Conservation (phyloP, 306 rosid species). For the Delonix regia region DNA sequence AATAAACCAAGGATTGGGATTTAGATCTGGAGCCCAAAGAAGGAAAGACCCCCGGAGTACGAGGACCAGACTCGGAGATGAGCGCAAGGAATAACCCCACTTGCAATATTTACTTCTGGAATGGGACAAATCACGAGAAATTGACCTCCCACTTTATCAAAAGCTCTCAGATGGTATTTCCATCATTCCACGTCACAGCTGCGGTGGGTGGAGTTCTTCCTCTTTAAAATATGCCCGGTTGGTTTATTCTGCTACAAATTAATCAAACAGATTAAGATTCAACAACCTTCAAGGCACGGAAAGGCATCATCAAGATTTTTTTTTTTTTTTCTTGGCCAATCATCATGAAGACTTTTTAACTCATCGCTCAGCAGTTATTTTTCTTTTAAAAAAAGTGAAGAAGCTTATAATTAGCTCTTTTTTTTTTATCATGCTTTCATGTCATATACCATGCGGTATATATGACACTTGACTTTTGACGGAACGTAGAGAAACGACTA, state of each 20-base stretch:
- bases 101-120: slow-evolving; percentile 1
- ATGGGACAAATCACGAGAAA: neutral
- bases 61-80: slow-evolving; percentile 2
- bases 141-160: slow-evolving; percentile 14
- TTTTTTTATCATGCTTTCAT: too few relatives aligned
- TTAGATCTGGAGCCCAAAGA: slow-evolving; percentile 44
- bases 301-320: neutral
- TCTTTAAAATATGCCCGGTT: neutral
- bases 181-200: neutral
- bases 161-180: too few relatives aligned
- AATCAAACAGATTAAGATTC: neutral
- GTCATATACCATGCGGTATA: neutral
- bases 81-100: slow-evolving; percentile 36
- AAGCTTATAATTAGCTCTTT: too few relatives aligned
- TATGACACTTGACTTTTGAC: neutral
- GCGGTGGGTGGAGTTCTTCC: neutral
- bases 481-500: too few relatives aligned
- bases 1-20: slow-evolving; percentile 25
- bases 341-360: neutral
- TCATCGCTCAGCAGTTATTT: neutral
- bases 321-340: too few relatives aligned
- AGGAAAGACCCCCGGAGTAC: neutral
- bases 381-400: too few relatives aligned
- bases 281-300: neutral
- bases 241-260: neutral